A percentile compares a stretch with the other conserved stretches of the same genome.
These are phyloP conservation scores for Mortierella sp. DNA, from an alignment of 371 early-diverging fungal species.

Conservation along the genomic window DNA sequence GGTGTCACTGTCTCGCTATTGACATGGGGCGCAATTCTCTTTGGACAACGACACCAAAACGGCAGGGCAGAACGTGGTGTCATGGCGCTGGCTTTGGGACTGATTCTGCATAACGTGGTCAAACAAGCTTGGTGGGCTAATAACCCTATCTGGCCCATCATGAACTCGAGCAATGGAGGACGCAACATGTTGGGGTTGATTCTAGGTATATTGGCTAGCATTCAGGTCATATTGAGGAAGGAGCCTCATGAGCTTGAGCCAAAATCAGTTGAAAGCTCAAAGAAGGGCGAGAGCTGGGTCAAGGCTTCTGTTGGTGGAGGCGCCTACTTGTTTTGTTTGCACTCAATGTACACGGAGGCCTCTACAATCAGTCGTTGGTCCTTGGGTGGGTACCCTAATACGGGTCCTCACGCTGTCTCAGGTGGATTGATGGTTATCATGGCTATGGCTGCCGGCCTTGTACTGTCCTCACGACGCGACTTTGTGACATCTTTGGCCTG, in stretches of 20 bases:
- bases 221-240: conserved; percentile 69
- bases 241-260: conserved; percentile 28
- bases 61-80: conserved; percentile 75
- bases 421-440: conserved; percentile 79
- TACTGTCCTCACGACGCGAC: conserved; percentile 69
- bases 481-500: conserved; percentile 68
- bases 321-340: conserved; percentile 75
- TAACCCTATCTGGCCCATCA: conserved; percentile 87
- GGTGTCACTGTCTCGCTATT: conserved; percentile 71
- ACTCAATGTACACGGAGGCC: conserved; percentile 83
- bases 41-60: conserved; percentile 64
- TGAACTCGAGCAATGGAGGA: conserved; percentile 80
- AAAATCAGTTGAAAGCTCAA: conserved; percentile 8
- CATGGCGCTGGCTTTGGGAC: conserved; percentile 75
- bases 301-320: conserved; percentile 75
- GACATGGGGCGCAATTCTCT: conserved; percentile 71
- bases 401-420: conserved; percentile 83
- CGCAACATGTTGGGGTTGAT: conserved; percentile 74
- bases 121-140: conserved; percentile 84
- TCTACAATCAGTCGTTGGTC: conserved; percentile 82
- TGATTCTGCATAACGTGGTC: conserved; percentile 75
- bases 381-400: conserved; percentile 81
- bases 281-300: conserved; percentile 60
- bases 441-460: conserved; percentile 68
- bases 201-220: conserved; percentile 69